Base-by-base conservation (phyloP, 768 basidiomycete species). In the Tylopilus felleus region DNA sequence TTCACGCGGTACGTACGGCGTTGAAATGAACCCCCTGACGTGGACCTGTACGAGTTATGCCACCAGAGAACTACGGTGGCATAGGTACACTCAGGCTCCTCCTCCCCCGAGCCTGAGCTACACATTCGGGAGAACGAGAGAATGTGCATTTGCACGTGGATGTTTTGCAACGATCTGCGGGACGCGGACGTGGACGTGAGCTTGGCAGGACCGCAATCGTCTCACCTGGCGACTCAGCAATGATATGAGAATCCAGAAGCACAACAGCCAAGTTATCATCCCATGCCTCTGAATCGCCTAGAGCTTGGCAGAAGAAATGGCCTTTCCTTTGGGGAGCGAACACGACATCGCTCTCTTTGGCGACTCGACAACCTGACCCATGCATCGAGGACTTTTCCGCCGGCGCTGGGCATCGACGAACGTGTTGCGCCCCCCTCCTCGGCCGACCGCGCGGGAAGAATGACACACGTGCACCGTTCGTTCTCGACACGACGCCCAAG, bases 231-330 rank as follows among this genome's bases (percentile, higher is more conserved):
- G 22, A 29, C 45, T 38, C 21, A 33, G 17, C 16, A 10, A 36
- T 19, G 10, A 10, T 9, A 36, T 40, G 23, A 51, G 28, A 35
- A 47, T 43, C 29, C 21, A 40, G 28, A 42, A 41, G 33, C 29
- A 42, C 2, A n/a, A 35, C 10, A 5, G 10, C 16, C 16, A 14
- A 35, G 10, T 29, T 29, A 29, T 35, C 12, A 3, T 12, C 13
- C 17, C 19, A 44, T 2, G 25, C 47, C 67, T 53, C 49, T n/a
- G n/a, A n/a, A n/a, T n/a, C n/a, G 71, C 72, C 69, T 72, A 72
- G 42, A 72, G 40, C 29, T 51, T 61, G 22, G 49, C 53, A 51
- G 69, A 60, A 45, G 33, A 35, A 35, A 29, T 2, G 29, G 29
- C n/a, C n/a, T n/a, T n/a, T n/a, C n/a, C n/a, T n/a, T n/a, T n/a